Base-by-base conservation (phyloP, 1,284 basidiomycete genomes). In the Microbotryum saponariae region DNA sequence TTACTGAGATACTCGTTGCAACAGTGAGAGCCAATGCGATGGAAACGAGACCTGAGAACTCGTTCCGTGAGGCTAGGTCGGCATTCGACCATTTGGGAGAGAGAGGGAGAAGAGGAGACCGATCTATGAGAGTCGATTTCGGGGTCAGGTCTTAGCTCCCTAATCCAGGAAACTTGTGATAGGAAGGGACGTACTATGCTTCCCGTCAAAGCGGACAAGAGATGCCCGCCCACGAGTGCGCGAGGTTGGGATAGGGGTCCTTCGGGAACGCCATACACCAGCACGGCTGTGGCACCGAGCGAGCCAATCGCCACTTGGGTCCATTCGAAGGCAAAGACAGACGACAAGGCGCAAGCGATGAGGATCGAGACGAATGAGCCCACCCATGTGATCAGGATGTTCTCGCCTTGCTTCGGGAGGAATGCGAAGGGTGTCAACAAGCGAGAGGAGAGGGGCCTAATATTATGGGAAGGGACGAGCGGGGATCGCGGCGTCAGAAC, bases 331-430 rank as follows among this genome's bases (percentile, higher is more conserved):
- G 58, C 56, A 8, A 45, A 4, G 10, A 60, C 51, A 37, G 31
- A 14, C 31, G 60, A 49, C 29, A 68, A 60, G 44, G 54, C 64
- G 45, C 55, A 57, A 16, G 52, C 60, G 55, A 65, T 42, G 48
- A 68, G 61, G 51, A 68, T 68, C 7, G 61, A 62, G 25, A 54
- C 58, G 54, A 68, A 59, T 6, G 62, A 7, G 27, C 61, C 66
- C 25, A 68, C 6, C 33, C 65, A 64, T 4, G 60, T 52, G 25
- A 68, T 49, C 42, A 68, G 37, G 37, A 56, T 48, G 46, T 31
- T 53, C 20, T 66, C 56, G 56, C 31, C 8, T 25, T 47, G 6
- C 44, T 37, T 54, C 2, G 63, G 29, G 18, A 65, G 54, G 54
- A 37, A 53, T 1, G n/a, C 23, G 29, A 65, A 55, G 2, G 27